Percentiles rank a stretch among this genome's conserved stretches.
Evolutionary conservation across 2,329 filamentous ascomycete species (phyloP).

Genomic region (Fusarium transvaalense): DNA sequence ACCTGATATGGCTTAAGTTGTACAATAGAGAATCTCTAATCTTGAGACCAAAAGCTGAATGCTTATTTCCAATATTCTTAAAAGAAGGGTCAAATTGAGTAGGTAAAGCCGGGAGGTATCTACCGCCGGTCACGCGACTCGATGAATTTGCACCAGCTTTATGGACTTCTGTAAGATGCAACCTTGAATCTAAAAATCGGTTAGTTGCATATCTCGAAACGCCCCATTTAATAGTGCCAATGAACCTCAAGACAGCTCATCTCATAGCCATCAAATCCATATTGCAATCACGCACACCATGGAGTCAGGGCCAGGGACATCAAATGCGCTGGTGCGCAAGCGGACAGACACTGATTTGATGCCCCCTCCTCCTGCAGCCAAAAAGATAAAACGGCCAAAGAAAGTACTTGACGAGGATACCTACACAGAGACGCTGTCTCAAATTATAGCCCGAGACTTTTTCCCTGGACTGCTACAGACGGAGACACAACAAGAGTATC

Average conservation of each 20-base stretch:
- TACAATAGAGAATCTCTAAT: background rate
- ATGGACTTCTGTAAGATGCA: too few species aligned
- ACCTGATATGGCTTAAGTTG: background rate
- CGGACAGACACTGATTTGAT: conserved; percentile 78
- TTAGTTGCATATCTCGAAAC: conserved; percentile 44
- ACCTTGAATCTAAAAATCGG: conserved; percentile 24
- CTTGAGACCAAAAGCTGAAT: background rate
- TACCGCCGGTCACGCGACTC: background rate
- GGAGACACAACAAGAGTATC: conserved; percentile 89
- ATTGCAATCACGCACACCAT: conserved; percentile 47
- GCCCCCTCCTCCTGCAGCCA: conserved; percentile 86
- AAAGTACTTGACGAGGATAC: conserved; percentile 93
- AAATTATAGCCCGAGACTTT: conserved; percentile 96
- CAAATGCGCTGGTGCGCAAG: conserved; percentile 75
- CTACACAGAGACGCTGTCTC: conserved; percentile 89
- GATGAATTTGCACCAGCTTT: background rate
- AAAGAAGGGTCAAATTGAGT: too few species aligned
- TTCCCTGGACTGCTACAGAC: conserved; percentile 91
- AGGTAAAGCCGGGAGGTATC: background rate
- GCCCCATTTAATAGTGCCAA: conserved; percentile 22
- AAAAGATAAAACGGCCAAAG: conserved; percentile 91
- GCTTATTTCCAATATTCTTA: too few species aligned
- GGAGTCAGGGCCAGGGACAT: conserved; percentile 54
- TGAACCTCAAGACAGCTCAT: background rate
- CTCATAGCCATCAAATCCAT: background rate